Evolutionary conservation across 306 rosid genomes (phyloP).

Genomic region (Canavalia gladiata): DNA sequence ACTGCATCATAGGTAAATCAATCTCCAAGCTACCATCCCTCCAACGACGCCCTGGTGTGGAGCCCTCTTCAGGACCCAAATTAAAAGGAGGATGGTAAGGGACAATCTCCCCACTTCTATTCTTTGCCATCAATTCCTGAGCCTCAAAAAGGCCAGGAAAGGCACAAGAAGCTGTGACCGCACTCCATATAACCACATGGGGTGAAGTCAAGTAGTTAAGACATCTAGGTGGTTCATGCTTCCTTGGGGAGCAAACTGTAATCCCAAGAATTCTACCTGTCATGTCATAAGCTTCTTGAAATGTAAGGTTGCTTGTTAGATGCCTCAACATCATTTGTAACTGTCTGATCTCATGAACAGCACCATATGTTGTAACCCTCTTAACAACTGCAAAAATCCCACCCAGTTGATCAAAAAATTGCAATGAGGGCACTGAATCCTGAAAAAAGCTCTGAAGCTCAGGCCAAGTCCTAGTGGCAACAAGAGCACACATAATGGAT

Average conservation of each 20-base stretch:
- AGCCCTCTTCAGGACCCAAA: slow-evolving; percentile 88
- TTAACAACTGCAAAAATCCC: slow-evolving; percentile 90
- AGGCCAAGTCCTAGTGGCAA: slow-evolving; percentile 97
- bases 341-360: slow-evolving; percentile 93
- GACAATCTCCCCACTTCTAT: slow-evolving; percentile 92
- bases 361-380: slow-evolving; percentile 86
- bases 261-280: slow-evolving; percentile 96
- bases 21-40: slow-evolving; percentile 99
- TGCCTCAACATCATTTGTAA: slow-evolving; percentile 91
- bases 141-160: slow-evolving; percentile 99
- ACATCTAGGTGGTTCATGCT: slow-evolving; percentile 98
- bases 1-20: slow-evolving; percentile 96
- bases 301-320: slow-evolving; percentile 91
- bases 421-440: slow-evolving; percentile 87
- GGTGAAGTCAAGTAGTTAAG: slow-evolving; percentile 99
- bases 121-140: slow-evolving; percentile 98
- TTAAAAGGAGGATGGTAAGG: slow-evolving; percentile 97
- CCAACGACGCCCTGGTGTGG: slow-evolving; percentile 84
- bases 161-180: slow-evolving; percentile 98
- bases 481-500: slow-evolving; percentile 92
- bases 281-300: slow-evolving; percentile 99
- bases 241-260: slow-evolving; percentile 96
- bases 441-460: slow-evolving; percentile 95
- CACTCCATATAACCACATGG: slow-evolving; percentile 98
- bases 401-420: slow-evolving; percentile 92